Evolutionary conservation across 345 rosid genomes (phyloP).

Genomic region (Nasturtium officinale): DNA sequence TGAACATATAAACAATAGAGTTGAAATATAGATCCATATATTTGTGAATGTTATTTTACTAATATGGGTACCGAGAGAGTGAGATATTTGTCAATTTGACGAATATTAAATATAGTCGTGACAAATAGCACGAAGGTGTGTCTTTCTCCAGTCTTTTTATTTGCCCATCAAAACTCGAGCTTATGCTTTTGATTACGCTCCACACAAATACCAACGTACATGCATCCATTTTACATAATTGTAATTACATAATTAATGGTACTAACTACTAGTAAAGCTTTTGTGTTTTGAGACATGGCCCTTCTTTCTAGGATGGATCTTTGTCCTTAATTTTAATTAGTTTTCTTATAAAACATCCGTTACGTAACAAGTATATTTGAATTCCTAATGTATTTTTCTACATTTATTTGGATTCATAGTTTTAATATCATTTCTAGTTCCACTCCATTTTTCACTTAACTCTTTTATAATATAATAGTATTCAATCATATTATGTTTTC

Average conservation of each 20-base stretch:
- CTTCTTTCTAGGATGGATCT: constrained; percentile 43
- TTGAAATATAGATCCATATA: background rate
- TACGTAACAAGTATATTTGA: too few relatives aligned
- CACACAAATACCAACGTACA: constrained; percentile 42
- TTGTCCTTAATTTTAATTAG: constrained; percentile 27
- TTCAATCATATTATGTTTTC: too few relatives aligned
- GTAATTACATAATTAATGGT: constrained; percentile 29
- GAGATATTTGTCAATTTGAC: constrained; percentile 25
- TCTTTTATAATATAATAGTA: too few relatives aligned
- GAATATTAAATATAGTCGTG: constrained; percentile 29
- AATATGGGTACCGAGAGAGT: background rate
- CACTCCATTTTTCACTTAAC: too few relatives aligned
- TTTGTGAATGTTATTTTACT: background rate
- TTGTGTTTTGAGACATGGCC: constrained; percentile 40
- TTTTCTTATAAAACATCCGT: too few relatives aligned
- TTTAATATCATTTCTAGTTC: too few relatives aligned
- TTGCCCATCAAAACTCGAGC: constrained; percentile 39
- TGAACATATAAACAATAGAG: background rate
- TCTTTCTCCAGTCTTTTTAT: constrained; percentile 42
- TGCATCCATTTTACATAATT: constrained; percentile 28
- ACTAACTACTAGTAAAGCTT: constrained; percentile 42
- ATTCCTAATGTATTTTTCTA: too few relatives aligned
- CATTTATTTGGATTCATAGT: too few relatives aligned
- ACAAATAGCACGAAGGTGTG: constrained; percentile 41
- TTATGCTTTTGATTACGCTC: constrained; percentile 43